Evolutionary conservation across 1,284 basidiomycete species (phyloP).

Genomic region (Agroathelia rolfsii): DNA sequence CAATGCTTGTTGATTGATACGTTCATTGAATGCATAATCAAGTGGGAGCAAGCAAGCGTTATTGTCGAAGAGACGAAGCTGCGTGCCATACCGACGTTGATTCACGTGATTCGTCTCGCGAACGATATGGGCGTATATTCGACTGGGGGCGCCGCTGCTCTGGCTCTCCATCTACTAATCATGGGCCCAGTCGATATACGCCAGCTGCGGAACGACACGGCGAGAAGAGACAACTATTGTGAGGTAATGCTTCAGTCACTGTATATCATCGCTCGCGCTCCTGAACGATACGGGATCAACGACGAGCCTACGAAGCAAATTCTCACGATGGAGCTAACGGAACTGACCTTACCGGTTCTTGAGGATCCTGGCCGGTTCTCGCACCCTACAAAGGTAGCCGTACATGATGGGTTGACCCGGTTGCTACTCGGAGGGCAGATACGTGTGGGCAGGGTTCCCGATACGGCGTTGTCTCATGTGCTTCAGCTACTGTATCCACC

Average conservation of each 20-base stretch:
- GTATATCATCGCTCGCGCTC: constrained; percentile 20
- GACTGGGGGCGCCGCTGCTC: constrained; percentile 20
- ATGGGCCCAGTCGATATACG: constrained; percentile 16
- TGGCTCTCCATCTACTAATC: constrained; percentile 23
- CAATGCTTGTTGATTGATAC: constrained; percentile 28
- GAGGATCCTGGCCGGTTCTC: constrained; percentile 20
- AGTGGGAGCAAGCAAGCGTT: constrained; percentile 26
- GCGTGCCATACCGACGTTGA: constrained; percentile 24
- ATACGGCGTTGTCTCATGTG: constrained; percentile 23
- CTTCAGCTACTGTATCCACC: constrained; percentile 27
- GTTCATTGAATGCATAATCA: constrained; percentile 24
- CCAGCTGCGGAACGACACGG: constrained; percentile 18
- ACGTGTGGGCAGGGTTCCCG: constrained; percentile 19
- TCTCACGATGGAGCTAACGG: constrained; percentile 22
- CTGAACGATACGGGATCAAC: constrained; percentile 20
- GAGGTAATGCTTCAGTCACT: constrained; percentile 23
- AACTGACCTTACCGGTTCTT: constrained; percentile 21
- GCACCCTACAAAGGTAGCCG: constrained; percentile 15
- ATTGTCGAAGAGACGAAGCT: constrained; percentile 24
- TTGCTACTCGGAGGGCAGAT: constrained; percentile 24
- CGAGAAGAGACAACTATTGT: constrained; percentile 19
- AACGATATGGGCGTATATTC: constrained; percentile 19
- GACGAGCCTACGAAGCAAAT: constrained; percentile 22
- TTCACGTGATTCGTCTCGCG: constrained; percentile 22
- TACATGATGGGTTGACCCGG: constrained; percentile 20